A percentile compares a stretch with the other conserved stretches of the same genome.
These are phyloP conservation scores for Cutaneotrichosporon dermatis DNA, from an alignment of 1,284 basidiomycete species.

Conservation along the genomic window DNA sequence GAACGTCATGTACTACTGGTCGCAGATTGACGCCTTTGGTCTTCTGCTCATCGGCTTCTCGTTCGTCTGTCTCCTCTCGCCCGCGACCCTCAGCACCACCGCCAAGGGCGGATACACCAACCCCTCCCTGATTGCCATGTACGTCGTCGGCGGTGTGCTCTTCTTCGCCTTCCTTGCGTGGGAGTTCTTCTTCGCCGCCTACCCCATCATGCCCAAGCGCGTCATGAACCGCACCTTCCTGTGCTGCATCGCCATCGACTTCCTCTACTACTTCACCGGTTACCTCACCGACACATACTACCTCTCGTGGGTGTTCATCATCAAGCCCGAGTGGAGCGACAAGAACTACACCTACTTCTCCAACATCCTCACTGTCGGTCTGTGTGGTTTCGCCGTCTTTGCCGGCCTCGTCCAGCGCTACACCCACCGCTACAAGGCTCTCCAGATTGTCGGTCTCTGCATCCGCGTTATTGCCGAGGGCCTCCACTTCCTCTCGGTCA, in stretches of 20 bases:
- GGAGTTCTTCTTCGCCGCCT: conserved; percentile 44
- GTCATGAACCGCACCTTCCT: conserved; percentile 49
- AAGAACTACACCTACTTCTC: conserved; percentile 30
- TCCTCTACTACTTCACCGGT: conserved; percentile 44
- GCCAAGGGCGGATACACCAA: conserved; percentile 44
- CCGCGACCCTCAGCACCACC: conserved; percentile 40
- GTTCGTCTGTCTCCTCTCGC: conserved; percentile 46
- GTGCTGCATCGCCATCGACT: conserved; percentile 41
- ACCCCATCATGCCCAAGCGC: conserved; percentile 48
- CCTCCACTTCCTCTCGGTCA: conserved; percentile 31
- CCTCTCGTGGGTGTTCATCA: conserved; percentile 41
- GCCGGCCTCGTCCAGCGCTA: conserved; percentile 47
- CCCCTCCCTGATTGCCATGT: conserved; percentile 50
- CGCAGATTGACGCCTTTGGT: conserved; percentile 45
- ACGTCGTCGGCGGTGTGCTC: conserved; percentile 44
- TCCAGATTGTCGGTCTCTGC: conserved; percentile 30
- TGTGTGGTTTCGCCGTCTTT: conserved; percentile 43
- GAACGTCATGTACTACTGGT: conserved; percentile 28
- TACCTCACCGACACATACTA: conserved; percentile 41
- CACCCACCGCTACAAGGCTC: conserved; percentile 50
- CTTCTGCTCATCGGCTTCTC: conserved; percentile 45
- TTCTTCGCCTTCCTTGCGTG: conserved; percentile 45
- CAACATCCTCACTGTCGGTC: conserved; percentile 40
- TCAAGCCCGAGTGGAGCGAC: conserved; percentile 29
- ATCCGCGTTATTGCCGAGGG: conserved; percentile 35